Conservation (phyloP, 1,139 yeast species). For the Saccharomyces pastorianus region DNA sequence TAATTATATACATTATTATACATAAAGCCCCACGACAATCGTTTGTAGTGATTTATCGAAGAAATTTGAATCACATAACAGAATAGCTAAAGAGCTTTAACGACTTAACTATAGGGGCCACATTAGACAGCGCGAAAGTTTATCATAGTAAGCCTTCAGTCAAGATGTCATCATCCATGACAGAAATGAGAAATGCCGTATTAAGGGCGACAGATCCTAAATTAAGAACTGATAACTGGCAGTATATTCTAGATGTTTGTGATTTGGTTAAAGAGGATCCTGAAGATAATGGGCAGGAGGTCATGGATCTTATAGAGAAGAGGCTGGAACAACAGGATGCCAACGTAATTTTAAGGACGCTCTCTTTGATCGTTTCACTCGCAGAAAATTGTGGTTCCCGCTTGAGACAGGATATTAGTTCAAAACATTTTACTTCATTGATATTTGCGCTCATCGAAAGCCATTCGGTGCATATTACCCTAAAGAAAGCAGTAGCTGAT, state of each 20-base stretch:
- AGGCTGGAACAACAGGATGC: constrained; percentile 63
- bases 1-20: background rate
- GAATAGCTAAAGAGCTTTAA: background rate
- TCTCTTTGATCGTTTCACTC: constrained; percentile 62
- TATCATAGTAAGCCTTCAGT: background rate
- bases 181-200: constrained; percentile 16
- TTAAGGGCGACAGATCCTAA: constrained; percentile 71
- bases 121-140: background rate
- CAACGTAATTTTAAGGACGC: constrained; percentile 65
- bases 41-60: background rate
- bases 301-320: constrained; percentile 36
- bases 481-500: constrained; percentile 59
- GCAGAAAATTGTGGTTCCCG: constrained; percentile 94
- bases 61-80: background rate
- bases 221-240: constrained; percentile 82
- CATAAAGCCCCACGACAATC: background rate
- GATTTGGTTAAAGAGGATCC: constrained; percentile 72
- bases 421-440: constrained; percentile 53
- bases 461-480: constrained; percentile 52
- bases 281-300: constrained; percentile 40
- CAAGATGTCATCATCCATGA: constrained; percentile 1
- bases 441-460: constrained; percentile 52
- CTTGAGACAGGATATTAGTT: constrained; percentile 73
- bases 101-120: background rate
- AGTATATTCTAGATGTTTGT: constrained; percentile 70